Percentiles rank a stretch among this genome's conserved stretches.
phyloP scores from a whole-genome alignment of 371 early-diverging fungal species.

The Thermomucor indicae-seudaticae region DNA sequence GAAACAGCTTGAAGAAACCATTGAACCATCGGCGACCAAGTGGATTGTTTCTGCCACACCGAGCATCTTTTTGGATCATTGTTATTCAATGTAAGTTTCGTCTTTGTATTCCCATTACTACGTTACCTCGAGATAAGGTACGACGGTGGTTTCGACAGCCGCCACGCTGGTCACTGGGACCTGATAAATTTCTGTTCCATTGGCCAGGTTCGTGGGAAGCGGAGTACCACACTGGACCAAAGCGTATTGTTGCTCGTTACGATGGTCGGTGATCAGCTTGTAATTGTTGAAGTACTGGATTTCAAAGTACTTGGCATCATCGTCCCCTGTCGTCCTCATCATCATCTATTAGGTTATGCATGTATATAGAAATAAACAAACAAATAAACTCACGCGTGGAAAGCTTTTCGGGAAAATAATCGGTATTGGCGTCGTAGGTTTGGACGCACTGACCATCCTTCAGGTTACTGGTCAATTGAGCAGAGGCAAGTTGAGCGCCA shows the following conservation, averaged over 20 bases:
- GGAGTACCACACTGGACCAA: constrained; percentile 74
- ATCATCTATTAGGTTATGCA: neutral
- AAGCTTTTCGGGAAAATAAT: constrained; percentile 57
- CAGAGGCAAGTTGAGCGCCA: constrained; percentile 9
- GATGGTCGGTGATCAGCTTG: constrained; percentile 52
- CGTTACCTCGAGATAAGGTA: constrained; percentile 61
- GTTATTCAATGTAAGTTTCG: neutral
- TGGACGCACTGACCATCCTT: constrained; percentile 30
- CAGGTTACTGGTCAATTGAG: constrained; percentile 38
- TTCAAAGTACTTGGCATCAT: constrained; percentile 50
- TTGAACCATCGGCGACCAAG: constrained; percentile 51
- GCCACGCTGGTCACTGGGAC: constrained; percentile 61
- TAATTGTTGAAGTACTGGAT: constrained; percentile 64
- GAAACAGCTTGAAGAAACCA: constrained; percentile 65
- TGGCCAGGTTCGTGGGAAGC: constrained; percentile 43
- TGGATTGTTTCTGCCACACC: constrained; percentile 56
- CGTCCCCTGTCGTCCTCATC: constrained; percentile 13
- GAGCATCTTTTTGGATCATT: constrained; percentile 39
- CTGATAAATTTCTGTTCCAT: constrained; percentile 45
- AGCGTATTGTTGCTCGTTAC: constrained; percentile 38
- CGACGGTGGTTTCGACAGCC: constrained; percentile 58
- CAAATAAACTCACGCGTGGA: constrained; percentile 31
- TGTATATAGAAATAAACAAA: neutral
- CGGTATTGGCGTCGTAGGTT: constrained; percentile 34
- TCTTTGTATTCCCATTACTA: neutral